These are phyloP conservation scores for Boletus reticulatus DNA, from an alignment of 768 basidiomycete species.

Conservation along the genomic window DNA sequence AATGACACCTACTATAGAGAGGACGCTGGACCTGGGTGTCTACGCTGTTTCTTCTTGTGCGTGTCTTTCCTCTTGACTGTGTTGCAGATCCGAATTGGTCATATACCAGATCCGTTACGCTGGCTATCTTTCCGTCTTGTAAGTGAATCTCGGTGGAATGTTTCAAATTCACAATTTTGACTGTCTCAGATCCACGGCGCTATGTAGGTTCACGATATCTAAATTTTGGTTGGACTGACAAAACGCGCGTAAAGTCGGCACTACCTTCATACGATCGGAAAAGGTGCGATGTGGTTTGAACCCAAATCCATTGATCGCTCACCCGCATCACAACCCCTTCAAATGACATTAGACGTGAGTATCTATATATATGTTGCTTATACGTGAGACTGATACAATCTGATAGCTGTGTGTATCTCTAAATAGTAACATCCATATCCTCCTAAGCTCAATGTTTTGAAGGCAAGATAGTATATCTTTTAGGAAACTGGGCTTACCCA, in stretches of 20 bases:
- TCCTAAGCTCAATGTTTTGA: background rate
- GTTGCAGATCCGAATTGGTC: background rate
- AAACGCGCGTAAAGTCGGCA: background rate
- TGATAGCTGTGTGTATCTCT: background rate
- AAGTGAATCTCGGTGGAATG: background rate
- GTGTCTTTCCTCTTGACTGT: background rate
- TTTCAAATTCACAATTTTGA: background rate
- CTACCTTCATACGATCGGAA: background rate
- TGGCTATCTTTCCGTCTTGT: background rate
- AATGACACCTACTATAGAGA: background rate
- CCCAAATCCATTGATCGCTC: background rate
- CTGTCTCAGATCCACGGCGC: background rate
- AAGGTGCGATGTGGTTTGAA: background rate
- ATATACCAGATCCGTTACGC: background rate
- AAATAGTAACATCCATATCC: background rate
- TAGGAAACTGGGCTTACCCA: background rate
- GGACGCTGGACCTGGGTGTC: conserved; percentile 1
- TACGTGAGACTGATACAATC: background rate
- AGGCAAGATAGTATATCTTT: background rate
- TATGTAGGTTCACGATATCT: background rate
- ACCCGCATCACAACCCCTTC: background rate
- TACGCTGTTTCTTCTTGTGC: conserved; percentile 1
- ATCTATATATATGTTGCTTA: background rate
- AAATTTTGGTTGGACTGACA: background rate
- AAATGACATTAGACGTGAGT: background rate